Evolutionary conservation across 306 rosid species (phyloP), one percentile per base, ranked within the genome.

Genomic region (Glycyrrhiza uralensis): DNA sequence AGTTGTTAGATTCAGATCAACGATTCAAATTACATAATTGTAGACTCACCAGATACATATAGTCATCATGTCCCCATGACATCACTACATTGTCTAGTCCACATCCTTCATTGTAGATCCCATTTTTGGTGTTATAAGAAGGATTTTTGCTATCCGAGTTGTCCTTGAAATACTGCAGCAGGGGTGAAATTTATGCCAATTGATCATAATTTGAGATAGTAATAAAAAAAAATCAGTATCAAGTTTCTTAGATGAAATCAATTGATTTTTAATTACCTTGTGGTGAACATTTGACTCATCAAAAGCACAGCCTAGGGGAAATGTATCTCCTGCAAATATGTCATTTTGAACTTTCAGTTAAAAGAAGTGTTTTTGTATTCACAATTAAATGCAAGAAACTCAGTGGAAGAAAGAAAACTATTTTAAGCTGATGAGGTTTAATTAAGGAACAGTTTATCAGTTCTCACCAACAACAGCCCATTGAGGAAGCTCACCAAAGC

Each of bases 251-350:
- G 24, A n/a, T 6, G 4, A 49, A 47, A 19, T 49, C 19, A 20
- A 26, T n/a, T n/a, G n/a, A n/a, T n/a, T n/a, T n/a, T 4, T 7
- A 46, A 30, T 28, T 19, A 86, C 89, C 91, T 84, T 86, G 80
- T 78, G 80, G 78, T 88, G 91, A 33, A 86, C 83, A 28, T 84
- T 86, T 72, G 87, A 69, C 55, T 84, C 85, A 62, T 88, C 86
- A 69, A 88, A 88, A 45, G 94, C 91, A 55, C 94, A 88, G 7
- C 94, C 94, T 8, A 88, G 83, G 63, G 94, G 90, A 55, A 86
- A 87, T 30, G 94, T 86, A 41, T 88, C 93, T 39, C 94, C 93
- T 88, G 76, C 71, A 81, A 57, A 15, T 51, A 24, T 61, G 20
- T 23, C 28, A 9, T n/a, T n/a, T 26, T 30, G 3, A 38, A 38